phyloP scores from a whole-genome alignment of 148 eudicot species.

The Chenopodium album region DNA sequence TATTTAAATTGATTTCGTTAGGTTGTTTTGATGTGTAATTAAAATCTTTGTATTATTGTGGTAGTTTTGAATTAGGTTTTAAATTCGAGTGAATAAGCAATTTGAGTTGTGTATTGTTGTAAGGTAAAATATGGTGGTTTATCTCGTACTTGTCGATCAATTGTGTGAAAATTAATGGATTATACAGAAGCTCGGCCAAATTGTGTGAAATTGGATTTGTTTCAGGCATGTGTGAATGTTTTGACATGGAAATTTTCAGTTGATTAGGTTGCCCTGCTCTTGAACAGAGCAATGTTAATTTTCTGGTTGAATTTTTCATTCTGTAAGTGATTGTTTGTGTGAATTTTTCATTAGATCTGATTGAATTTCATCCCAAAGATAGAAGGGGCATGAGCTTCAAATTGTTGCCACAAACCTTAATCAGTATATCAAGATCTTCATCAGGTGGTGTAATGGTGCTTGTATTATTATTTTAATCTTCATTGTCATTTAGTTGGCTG shows the following conservation, averaged over 20 bases:
- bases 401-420: no score
- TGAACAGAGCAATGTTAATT: background rate
- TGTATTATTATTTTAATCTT: background rate
- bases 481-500: background rate
- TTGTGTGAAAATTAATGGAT: background rate
- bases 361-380: no score
- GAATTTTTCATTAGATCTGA: background rate
- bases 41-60: no score
- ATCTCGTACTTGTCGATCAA: background rate
- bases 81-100: no score
- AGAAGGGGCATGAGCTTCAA: no score
- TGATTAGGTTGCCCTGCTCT: background rate
- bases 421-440: no score
- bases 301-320: background rate
- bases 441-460: background rate
- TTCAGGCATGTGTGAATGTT: background rate
- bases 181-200: background rate
- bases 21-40: no score
- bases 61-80: no score
- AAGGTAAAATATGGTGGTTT: no score
- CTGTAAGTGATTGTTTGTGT: background rate
- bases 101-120: no score
- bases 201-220: no score
- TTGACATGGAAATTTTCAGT: background rate
- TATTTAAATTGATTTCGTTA: no score